Evolutionary conservation across 768 basidiomycete genomes (phyloP), one percentile per base, ranked within the genome.

Genomic region (Auricularia sp.): DNA sequence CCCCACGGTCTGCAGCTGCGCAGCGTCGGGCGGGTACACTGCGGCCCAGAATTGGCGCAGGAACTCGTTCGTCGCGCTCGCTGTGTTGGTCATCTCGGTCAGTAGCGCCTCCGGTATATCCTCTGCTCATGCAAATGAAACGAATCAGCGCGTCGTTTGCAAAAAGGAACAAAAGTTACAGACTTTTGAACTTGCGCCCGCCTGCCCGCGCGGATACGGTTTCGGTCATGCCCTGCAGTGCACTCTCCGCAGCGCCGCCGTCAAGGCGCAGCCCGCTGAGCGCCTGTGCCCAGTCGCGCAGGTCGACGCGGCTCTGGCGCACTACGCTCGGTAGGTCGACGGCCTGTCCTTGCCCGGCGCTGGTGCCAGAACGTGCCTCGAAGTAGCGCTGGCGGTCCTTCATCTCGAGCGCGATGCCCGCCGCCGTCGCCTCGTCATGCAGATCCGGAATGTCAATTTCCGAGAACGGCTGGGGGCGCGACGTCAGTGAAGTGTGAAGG

Each of bases 21-120:
- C 90, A 18, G 81, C 77, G 0, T 81, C 74, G 5, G 88, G 85
- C 4, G 93, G 95, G 67, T 93, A 89, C 61, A 90, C 83, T 1
- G 93, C 84, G 2, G 87, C 82, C 94, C 95, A 98, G 73, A 93
- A 98, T 72, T 98, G 97, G 35, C 96, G 87, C 14, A 99, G 79
- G 73, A 98, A 97, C 72, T 99, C 97, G 70, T 93, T 94, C 11
- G 95, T 88, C 3, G 95, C 89, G 1, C 92, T 92, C 71, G 97
- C 93, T 70, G 91, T 93, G 0, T 90, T 90, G 18, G 84, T 86
- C 84, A 98, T 88, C 76, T 93, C 87, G 64, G 84, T 80, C 69
- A 91, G 86, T 44, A 96, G 77, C 2, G 79, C 81, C 61, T 89
- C 84, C 1, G 93, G 91, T 39, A 99, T 85, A 47, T 90, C 87